Evolutionary conservation across 2,329 filamentous ascomycete genomes (phyloP).

Genomic region (Taxawa tesnikishii): DNA sequence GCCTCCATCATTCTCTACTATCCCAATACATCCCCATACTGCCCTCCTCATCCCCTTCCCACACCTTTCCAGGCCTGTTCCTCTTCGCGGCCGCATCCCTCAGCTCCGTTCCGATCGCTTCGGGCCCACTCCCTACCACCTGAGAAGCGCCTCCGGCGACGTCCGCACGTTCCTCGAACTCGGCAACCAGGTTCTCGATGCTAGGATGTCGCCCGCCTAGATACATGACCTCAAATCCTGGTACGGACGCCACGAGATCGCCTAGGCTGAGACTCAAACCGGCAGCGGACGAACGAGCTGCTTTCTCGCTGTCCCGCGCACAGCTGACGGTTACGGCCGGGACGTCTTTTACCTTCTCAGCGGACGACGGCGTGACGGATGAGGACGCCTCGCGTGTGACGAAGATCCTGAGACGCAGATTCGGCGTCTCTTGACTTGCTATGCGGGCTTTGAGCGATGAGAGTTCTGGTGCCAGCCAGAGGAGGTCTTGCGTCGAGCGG

Average conservation of each 20-base stretch:
- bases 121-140: slow-evolving; percentile 7
- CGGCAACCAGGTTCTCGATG: slow-evolving; percentile 4
- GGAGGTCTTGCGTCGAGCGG: slow-evolving; percentile 5
- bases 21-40: slow-evolving; percentile 7
- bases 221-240: slow-evolving; percentile 3
- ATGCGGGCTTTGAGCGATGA: slow-evolving; percentile 3
- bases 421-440: not conserved
- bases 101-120: slow-evolving; percentile 5
- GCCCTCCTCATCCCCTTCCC: slow-evolving; percentile 7
- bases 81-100: slow-evolving; percentile 5
- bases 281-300: not conserved
- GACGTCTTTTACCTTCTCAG: not conserved
- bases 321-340: not conserved
- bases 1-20: slow-evolving; percentile 6
- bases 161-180: slow-evolving; percentile 4
- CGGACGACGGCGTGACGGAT: not conserved
- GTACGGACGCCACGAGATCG: slow-evolving; percentile 1
- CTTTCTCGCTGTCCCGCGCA: not conserved
- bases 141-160: slow-evolving; percentile 5
- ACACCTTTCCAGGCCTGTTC: slow-evolving; percentile 7
- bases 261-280: too few species aligned
- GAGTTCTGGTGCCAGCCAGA: slow-evolving; percentile 6
- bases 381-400: slow-evolving; percentile 6
- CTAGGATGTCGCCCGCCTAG: slow-evolving; percentile 5
- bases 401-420: slow-evolving; percentile 6